Conservation (phyloP, 176 grass and related monocot species). For the Phragmites australis region DNA sequence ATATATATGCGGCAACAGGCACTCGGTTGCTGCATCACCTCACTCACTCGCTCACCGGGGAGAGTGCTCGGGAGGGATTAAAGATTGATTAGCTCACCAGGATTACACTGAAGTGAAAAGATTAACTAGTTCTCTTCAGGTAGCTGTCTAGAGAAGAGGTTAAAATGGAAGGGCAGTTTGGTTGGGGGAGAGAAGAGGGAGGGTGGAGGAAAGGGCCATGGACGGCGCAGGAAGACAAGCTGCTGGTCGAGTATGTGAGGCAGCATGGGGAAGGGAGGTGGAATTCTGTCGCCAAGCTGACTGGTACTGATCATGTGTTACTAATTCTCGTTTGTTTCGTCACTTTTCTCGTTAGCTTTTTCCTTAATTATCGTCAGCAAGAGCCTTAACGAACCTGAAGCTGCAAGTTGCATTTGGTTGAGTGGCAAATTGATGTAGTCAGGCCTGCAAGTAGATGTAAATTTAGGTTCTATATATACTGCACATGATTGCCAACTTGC, state of each 20-base stretch:
- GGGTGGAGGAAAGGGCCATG: constrained; percentile 94
- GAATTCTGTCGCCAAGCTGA: constrained; percentile 83
- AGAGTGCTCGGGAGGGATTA: background rate
- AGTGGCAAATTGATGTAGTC: background rate
- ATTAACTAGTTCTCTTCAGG: background rate
- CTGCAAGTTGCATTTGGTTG: constrained; percentile 35
- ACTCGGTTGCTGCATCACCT: constrained; percentile 33
- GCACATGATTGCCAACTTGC: constrained; percentile 10
- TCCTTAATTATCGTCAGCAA: background rate
- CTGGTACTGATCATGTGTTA: constrained; percentile 39
- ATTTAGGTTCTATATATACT: background rate
- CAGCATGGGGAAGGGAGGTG: constrained; percentile 91
- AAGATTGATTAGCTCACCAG: background rate
- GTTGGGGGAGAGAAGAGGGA: constrained; percentile 59
- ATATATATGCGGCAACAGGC: constrained; percentile 42
- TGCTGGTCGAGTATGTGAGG: constrained; percentile 71
- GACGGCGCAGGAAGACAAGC: constrained; percentile 82
- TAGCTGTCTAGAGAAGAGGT: background rate
- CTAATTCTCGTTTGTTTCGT: background rate
- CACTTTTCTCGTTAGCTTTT: background rate
- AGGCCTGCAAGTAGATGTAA: background rate
- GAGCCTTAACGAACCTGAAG: background rate
- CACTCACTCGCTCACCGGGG: background rate
- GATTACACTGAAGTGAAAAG: background rate
- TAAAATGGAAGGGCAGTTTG: constrained; percentile 53